Percentiles rank a stretch among this genome's conserved stretches.
These are phyloP conservation scores for Noccaea bulbosa DNA, from an alignment of 345 rosid genomes.

Conservation along the genomic window DNA sequence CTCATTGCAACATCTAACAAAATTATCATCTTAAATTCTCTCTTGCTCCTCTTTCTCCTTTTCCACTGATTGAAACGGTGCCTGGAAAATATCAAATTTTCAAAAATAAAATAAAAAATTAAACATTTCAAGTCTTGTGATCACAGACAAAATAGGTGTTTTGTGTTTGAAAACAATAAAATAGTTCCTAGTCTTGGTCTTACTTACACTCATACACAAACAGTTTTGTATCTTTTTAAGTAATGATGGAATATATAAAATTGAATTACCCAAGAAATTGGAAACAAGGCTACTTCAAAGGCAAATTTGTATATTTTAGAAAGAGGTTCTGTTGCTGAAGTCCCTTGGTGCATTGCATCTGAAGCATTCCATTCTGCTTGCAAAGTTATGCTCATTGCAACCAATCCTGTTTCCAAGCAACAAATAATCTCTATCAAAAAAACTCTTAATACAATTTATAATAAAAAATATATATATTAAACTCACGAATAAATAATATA, in stretches of 20 bases:
- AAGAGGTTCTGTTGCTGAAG: slow-evolving; percentile 47
- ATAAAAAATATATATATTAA: not conserved
- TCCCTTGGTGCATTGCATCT: slow-evolving; percentile 91
- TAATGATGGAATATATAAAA: not conserved
- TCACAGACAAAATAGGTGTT: not conserved
- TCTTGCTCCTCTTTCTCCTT: slow-evolving; percentile 37
- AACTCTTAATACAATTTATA: not conserved
- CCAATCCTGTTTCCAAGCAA: slow-evolving; percentile 52
- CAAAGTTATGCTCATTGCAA: slow-evolving; percentile 89
- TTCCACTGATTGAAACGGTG: slow-evolving; percentile 39
- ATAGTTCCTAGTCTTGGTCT: not conserved
- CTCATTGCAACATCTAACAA: slow-evolving; percentile 47
- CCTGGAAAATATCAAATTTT: slow-evolving; percentile 23
- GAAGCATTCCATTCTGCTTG: slow-evolving; percentile 89
- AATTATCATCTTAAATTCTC: slow-evolving; percentile 37
- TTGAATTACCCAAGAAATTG: slow-evolving; percentile 38
- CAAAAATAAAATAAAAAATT: not conserved
- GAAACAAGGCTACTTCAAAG: slow-evolving; percentile 33
- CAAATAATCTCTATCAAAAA: not conserved
- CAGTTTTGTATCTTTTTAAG: not conserved
- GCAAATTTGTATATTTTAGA: slow-evolving; percentile 34
- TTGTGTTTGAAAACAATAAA: not conserved
- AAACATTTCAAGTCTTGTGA: not conserved
- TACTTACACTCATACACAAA: not conserved
- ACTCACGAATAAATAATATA: not conserved